Evolutionary conservation across 345 rosid species (phyloP).

Genomic region (Salix viminalis): DNA sequence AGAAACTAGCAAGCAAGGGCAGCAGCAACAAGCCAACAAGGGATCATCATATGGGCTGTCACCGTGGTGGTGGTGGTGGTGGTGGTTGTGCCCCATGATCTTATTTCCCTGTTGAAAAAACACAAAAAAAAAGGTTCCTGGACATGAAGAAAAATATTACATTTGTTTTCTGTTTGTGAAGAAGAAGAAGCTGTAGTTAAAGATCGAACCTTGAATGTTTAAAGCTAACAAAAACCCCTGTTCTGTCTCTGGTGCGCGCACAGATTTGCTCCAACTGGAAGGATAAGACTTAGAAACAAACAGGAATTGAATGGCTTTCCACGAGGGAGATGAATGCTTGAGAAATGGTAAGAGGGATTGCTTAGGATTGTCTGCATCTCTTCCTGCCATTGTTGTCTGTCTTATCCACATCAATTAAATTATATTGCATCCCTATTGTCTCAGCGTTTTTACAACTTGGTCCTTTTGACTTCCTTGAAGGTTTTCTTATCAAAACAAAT

Average conservation of each 20-base stretch:
- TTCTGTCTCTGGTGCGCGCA: too few relatives aligned
- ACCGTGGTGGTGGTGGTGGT: slow-evolving; percentile 3
- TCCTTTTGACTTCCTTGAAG: too few relatives aligned
- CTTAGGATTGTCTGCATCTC: not conserved
- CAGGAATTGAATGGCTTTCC: not conserved
- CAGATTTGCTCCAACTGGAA: too few relatives aligned
- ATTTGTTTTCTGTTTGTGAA: not conserved
- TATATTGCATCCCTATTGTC: too few relatives aligned
- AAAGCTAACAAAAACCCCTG: too few relatives aligned
- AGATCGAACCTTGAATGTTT: not conserved
- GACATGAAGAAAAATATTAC: not conserved
- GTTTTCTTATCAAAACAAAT: too few relatives aligned
- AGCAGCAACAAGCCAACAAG: slow-evolving; percentile 31
- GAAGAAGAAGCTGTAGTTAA: not conserved
- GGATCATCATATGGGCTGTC: slow-evolving; percentile 19
- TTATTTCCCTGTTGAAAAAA: not conserved
- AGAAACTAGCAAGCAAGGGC: slow-evolving; percentile 32
- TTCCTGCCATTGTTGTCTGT: not conserved
- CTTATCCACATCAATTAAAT: too few relatives aligned
- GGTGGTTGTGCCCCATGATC: slow-evolving; percentile 3
- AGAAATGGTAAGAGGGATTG: not conserved
- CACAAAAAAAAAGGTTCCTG: not conserved
- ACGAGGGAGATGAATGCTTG: not conserved
- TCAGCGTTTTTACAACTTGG: too few relatives aligned
- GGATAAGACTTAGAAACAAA: too few relatives aligned